These are phyloP conservation scores for Wickerhamomyces bisporus DNA, from an alignment of 805 yeast species.

Conservation along the genomic window DNA sequence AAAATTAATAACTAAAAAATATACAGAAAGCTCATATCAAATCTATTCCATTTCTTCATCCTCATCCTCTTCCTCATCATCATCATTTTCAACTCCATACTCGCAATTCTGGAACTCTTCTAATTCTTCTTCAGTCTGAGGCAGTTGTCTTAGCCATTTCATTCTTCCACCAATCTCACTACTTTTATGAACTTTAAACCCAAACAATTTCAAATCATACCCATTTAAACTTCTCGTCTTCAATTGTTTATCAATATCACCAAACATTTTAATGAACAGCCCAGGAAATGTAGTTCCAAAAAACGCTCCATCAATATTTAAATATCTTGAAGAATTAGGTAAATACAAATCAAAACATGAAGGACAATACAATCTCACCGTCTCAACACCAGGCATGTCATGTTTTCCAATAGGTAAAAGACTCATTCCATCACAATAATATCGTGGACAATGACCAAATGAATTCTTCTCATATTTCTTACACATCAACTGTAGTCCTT, in stretches of 20 bases:
- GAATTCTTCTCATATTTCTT: slow-evolving; percentile 84
- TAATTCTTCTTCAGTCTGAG: slow-evolving; percentile 55
- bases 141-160: slow-evolving; percentile 87
- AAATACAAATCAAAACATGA: slow-evolving; percentile 88
- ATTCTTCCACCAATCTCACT: slow-evolving; percentile 88
- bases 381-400: slow-evolving; percentile 87
- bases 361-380: slow-evolving; percentile 91
- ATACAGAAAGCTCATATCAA: no score
- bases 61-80: slow-evolving; percentile 21
- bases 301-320: slow-evolving; percentile 92
- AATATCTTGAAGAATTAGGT: slow-evolving; percentile 81
- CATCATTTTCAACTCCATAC: slow-evolving; percentile 43
- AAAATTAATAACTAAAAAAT: no score
- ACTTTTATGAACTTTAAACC: slow-evolving; percentile 72
- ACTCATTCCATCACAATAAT: slow-evolving; percentile 84
- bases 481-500: slow-evolving; percentile 88
- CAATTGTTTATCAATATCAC: slow-evolving; percentile 81
- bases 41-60: background rate
- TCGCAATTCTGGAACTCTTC: slow-evolving; percentile 63
- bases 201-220: slow-evolving; percentile 76
- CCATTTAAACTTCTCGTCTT: slow-evolving; percentile 43
- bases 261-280: slow-evolving; percentile 81
- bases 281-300: slow-evolving; percentile 97
- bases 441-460: slow-evolving; percentile 91
- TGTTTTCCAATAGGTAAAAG: slow-evolving; percentile 87